Percentiles rank a stretch among this genome's conserved stretches.
Conservation (phyloP, 2,329 filamentous ascomycete species). For the Aspergillus jensenii region DNA sequence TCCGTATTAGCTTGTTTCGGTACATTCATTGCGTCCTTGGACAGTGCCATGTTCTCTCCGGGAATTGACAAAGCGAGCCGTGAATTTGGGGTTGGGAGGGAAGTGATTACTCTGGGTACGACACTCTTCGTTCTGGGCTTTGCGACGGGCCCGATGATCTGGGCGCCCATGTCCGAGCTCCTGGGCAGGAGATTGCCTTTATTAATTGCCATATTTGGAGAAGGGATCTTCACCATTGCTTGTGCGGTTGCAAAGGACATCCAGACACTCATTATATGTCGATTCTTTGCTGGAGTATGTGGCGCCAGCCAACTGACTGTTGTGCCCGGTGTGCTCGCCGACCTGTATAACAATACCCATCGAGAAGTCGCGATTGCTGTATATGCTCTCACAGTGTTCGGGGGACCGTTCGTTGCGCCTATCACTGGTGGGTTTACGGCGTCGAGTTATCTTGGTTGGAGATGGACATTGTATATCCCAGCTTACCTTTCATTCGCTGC, state of each 20-base stretch:
- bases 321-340: constrained; percentile 42
- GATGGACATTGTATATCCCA: constrained; percentile 51
- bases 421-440: constrained; percentile 50
- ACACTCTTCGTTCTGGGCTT: constrained; percentile 51
- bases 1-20: neutral
- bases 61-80: constrained; percentile 57
- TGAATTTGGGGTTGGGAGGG: constrained; percentile 42
- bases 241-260: constrained; percentile 40
- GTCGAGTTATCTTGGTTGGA: constrained; percentile 47
- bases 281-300: constrained; percentile 47
- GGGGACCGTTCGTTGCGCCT: constrained; percentile 52
- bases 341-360: constrained; percentile 48
- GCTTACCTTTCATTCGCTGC: constrained; percentile 52
- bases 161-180: constrained; percentile 55
- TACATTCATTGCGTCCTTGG: constrained; percentile 52
- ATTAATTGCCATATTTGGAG: constrained; percentile 39
- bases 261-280: constrained; percentile 37
- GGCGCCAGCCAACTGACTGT: constrained; percentile 43
- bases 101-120: constrained; percentile 45
- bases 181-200: constrained; percentile 55
- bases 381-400: constrained; percentile 53
- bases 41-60: constrained; percentile 64
- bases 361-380: constrained; percentile 41
- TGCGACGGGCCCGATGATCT: constrained; percentile 51
- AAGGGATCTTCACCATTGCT: constrained; percentile 45